These are phyloP conservation scores for Neurospora cerealis DNA, from an alignment of 495 filamentous ascomycete species.

Conservation along the genomic window DNA sequence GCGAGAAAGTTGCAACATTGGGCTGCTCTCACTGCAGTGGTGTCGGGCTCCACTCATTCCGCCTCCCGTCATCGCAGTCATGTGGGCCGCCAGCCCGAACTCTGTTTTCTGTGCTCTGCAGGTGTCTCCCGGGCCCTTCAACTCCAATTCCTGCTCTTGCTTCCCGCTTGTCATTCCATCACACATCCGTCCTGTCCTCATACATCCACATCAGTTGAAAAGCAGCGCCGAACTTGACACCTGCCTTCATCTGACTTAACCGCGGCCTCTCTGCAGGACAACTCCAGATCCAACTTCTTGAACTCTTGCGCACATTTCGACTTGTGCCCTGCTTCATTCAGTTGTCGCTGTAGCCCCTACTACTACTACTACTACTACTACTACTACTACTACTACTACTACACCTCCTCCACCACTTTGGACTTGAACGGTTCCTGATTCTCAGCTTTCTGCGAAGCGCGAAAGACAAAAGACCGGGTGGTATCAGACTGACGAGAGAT, in stretches of 20 bases:
- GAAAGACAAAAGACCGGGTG: background rate
- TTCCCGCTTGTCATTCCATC: background rate
- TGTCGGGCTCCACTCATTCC: background rate
- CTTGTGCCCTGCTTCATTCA: constrained; percentile 4
- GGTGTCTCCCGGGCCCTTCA: background rate
- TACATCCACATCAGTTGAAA: background rate
- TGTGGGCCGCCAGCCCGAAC: background rate
- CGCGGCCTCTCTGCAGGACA: background rate
- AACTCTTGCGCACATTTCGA: constrained; percentile 1
- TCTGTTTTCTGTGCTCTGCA: background rate
- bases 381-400: background rate
- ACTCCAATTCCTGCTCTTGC: background rate
- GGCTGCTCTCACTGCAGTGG: background rate
- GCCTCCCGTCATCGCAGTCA: background rate
- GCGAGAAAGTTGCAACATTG: background rate
- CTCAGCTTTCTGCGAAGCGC: background rate
- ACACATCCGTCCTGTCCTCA: background rate
- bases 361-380: background rate
- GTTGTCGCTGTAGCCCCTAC: background rate
- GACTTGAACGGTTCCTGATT: background rate
- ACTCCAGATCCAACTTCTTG: background rate
- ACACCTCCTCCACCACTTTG: background rate
- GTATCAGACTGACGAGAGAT: background rate
- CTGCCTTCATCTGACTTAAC: background rate
- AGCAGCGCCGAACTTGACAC: background rate